Conservation (phyloP, 2,329 filamentous ascomycete genomes). For the Penicillium sclerotigenum region DNA sequence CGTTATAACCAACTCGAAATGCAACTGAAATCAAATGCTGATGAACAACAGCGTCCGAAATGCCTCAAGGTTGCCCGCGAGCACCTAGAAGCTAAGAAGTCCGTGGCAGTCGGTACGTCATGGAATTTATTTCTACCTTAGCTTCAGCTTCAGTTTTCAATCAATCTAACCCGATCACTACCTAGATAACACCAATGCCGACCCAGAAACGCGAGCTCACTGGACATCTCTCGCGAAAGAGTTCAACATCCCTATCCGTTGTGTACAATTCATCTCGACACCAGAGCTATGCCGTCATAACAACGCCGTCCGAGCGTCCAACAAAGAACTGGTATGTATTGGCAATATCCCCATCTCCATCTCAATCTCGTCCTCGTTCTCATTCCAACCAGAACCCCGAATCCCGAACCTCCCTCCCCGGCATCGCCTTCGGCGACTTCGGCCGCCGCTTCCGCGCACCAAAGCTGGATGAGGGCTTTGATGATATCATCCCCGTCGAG, state of each 20-base stretch:
- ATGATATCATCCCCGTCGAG: slow-evolving; percentile 70
- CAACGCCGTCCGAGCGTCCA: slow-evolving; percentile 72
- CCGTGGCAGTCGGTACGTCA: slow-evolving; percentile 72
- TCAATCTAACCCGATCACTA: slow-evolving; percentile 11
- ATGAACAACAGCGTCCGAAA: slow-evolving; percentile 51
- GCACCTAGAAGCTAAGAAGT: slow-evolving; percentile 60
- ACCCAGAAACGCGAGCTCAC: slow-evolving; percentile 68
- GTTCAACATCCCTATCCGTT: slow-evolving; percentile 71
- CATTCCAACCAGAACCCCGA: slow-evolving; percentile 65
- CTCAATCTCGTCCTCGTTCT: background rate
- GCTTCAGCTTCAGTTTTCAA: background rate
- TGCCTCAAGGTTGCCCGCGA: slow-evolving; percentile 70
- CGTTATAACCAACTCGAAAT: background rate
- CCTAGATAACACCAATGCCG: slow-evolving; percentile 95
- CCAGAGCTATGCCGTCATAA: slow-evolving; percentile 77
- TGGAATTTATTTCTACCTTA: background rate
- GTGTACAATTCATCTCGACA: slow-evolving; percentile 76
- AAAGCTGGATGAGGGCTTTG: slow-evolving; percentile 71
- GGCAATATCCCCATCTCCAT: background rate
- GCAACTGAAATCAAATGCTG: background rate
- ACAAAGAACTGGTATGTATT: slow-evolving; percentile 38
- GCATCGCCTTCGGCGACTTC: slow-evolving; percentile 76
- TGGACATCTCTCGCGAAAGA: slow-evolving; percentile 75
- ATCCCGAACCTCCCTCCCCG: slow-evolving; percentile 67
- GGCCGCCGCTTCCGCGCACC: slow-evolving; percentile 70